These are phyloP conservation scores for Corymbia calophylla DNA, from an alignment of 441 rosid genomes.

Conservation along the genomic window DNA sequence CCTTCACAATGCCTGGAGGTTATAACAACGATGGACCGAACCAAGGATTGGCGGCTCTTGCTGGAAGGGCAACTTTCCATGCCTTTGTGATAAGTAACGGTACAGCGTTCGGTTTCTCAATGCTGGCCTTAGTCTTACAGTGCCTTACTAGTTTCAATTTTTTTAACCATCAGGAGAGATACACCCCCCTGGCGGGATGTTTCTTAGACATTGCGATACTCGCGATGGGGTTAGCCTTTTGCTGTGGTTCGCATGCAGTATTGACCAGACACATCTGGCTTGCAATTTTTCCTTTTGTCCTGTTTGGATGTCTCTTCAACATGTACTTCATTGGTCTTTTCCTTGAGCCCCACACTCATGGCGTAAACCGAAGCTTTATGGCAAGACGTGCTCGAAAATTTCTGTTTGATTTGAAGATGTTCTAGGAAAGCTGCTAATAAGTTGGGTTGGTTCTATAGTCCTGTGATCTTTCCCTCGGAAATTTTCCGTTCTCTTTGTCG, in stretches of 20 bases:
- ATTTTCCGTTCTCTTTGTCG: too few species aligned
- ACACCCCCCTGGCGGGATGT: neutral
- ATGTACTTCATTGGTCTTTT: too few species aligned
- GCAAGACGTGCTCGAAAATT: fast-evolving
- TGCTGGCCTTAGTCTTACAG: neutral
- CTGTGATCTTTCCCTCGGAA: too few species aligned
- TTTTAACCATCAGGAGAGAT: neutral
- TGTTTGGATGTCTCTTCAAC: too few species aligned
- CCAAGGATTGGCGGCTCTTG: slow-evolving; percentile 4
- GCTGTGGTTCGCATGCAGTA: neutral
- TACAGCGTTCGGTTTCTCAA: slow-evolving; percentile 8
- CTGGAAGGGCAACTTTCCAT: slow-evolving; percentile 5
- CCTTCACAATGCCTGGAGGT: slow-evolving; percentile 19
- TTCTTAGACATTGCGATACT: neutral
- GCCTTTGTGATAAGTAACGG: slow-evolving; percentile 12
- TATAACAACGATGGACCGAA: neutral
- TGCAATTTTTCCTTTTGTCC: neutral
- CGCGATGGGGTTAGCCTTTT: neutral
- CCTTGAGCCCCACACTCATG: too few species aligned
- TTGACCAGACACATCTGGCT: neutral
- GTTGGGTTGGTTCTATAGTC: too few species aligned
- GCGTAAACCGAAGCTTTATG: fast-evolving
- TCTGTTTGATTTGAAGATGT: too few species aligned
- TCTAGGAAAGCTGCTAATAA: too few species aligned
- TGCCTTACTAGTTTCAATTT: too few species aligned